Base-by-base conservation (phyloP, 768 basidiomycete species). In the Suillus placidus region DNA sequence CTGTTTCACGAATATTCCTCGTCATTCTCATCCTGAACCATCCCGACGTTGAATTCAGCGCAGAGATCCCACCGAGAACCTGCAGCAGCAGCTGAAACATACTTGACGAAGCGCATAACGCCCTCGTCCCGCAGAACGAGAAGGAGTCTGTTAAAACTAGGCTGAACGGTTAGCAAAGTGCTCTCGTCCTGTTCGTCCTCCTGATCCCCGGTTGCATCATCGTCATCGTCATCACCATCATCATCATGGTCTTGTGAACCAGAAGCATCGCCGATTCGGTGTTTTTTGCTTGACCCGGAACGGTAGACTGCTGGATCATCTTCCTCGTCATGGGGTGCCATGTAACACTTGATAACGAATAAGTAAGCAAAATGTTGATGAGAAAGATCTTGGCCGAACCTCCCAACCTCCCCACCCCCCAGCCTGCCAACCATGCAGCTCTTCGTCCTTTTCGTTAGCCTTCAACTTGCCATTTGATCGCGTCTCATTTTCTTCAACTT, bases 261-360 rank as follows among this genome's bases (percentile, higher is more conserved):
- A 26, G 57, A 58, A 40, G 57, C 38, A 40, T 71, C 69, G 52
- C 70, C 74, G 32, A 57, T n/a, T n/a, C 72, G 66, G 10, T 69
- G 35, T 55, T 73, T 76, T 70, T 77, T 83, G 73, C 83, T 83
- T 47, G 80, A 77, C 20, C 83, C 82, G 26, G 88, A 84, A 35
- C 94, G 90, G 76, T 97, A 99, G 18, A 97, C 91, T 2, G 96
- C 94, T 16, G 95, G 95, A 76, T 99, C 96, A 68, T 97, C 95
- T 72, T 94, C 94, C 70, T 93, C 95, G 67, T 96, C 90, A 68
- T 97, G 94, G 49, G 94, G 93, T 2, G 95, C 92, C 87, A 97
- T 92, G 77, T 98, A 99, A 73, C 95, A 95, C 90, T 94, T 67
- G 10, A 42, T 52, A 64, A 0, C 14, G 9, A 54, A 61, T 42